Evolutionary conservation across 352 stramenopile genomes (phyloP), one percentile per base, ranked within the genome.

Genomic region (Pseudoperonospora humuli): DNA sequence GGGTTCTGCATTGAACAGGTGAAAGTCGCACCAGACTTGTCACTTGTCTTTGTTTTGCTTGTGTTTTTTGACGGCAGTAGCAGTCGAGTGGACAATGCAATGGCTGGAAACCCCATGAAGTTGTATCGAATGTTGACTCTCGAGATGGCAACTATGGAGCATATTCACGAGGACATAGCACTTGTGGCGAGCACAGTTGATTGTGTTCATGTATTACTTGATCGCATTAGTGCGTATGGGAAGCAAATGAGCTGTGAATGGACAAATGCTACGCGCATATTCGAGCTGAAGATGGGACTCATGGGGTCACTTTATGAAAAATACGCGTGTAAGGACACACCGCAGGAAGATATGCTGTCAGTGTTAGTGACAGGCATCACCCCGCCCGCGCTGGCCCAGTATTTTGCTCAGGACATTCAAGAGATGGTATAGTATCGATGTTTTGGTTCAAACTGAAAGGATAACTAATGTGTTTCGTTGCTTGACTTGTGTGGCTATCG

Each of bases 401-500:
- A 84, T 34, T 89, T 89, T 51, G 74, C 77, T 2, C 77, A 89
- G 52, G 74, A 89, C 44, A 89, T 89, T 35, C 74, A 86, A 35
- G 77, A 86, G 54, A 81, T 84, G 70, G 76, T 85, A 49, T n/a
- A 24, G 62, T 54, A n/a, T 15, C 24, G 6, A 26, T 3, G 25
- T 31, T 27, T 39, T 26, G n/a, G 17, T 11, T 11, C 1, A 27
- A 33, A 26, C 8, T 49, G 15, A 17, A 27, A 31, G 5, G 5
- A 10, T 27, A 19, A 39, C 35, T 47, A 24, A 29, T 29, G 5
- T 6, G 15, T 47, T 8, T 14, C 32, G 13, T 10, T 51, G 5
- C 32, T 39, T 21, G 40, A 17, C 14, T 7, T 20, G 11, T 35
- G 42, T 45, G 13, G 20, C 8, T 29, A 31, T 13, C 13, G 20